Conservation (phyloP, 331 rosid species). For the Acacia concinna region DNA sequence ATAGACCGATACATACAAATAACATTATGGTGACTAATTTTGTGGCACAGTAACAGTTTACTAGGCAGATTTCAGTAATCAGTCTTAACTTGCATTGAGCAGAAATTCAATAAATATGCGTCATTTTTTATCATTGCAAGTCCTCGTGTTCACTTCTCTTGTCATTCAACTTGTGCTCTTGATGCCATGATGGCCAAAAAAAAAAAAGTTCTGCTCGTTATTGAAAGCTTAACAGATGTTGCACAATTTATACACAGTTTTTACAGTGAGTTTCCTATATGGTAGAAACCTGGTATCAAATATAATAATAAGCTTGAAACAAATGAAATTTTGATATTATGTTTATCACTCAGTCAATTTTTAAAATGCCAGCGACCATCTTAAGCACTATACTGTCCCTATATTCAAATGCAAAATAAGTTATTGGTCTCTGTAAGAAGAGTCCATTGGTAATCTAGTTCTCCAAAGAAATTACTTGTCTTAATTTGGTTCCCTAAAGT, state of each 20-base stretch:
- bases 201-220: background rate
- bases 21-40: background rate
- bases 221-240: background rate
- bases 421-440: background rate
- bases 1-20: background rate
- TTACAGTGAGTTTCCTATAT: background rate
- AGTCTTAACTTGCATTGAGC: too few relatives aligned
- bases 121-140: background rate
- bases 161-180: background rate
- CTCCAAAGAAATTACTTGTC: background rate
- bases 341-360: background rate
- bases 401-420: background rate
- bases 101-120: background rate
- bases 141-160: constrained; percentile 17
- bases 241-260: background rate
- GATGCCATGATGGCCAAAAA: background rate
- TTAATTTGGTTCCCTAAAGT: background rate
- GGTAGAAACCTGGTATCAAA: background rate
- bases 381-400: background rate
- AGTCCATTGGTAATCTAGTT: background rate
- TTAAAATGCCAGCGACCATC: background rate
- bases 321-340: background rate
- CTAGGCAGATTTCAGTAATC: background rate
- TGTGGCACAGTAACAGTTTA: background rate
- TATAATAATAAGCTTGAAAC: background rate